phyloP scores from a whole-genome alignment of 495 filamentous ascomycete genomes.

The Tuber brumale region DNA sequence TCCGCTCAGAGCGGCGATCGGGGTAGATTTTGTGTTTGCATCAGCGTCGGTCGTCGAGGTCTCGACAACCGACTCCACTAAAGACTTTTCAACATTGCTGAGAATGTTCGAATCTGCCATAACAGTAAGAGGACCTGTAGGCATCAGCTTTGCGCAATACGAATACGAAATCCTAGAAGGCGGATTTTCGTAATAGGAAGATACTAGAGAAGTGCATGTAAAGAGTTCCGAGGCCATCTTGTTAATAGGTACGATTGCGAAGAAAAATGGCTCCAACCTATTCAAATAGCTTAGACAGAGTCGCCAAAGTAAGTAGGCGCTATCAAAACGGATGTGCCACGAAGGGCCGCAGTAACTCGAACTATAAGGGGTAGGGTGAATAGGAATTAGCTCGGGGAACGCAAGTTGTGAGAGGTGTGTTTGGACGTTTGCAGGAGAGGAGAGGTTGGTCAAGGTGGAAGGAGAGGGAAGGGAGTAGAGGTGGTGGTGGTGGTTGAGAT shows the following conservation, averaged over 20 bases:
- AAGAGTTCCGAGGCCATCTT: background rate
- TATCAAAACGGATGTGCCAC: slow-evolving; percentile 23
- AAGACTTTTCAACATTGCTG: slow-evolving; percentile 69
- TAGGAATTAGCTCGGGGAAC: background rate
- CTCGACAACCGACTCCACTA: slow-evolving; percentile 68
- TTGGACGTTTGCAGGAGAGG: slow-evolving; percentile 16
- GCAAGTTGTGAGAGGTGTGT: slow-evolving; percentile 8
- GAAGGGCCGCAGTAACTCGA: slow-evolving; percentile 17
- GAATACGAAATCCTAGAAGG: background rate
- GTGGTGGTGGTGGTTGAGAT: slow-evolving; percentile 20
- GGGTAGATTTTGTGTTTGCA: slow-evolving; percentile 56
- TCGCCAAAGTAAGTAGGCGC: slow-evolving; percentile 35
- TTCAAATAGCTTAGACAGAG: slow-evolving; percentile 38
- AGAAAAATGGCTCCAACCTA: slow-evolving; percentile 35
- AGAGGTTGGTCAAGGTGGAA: slow-evolving; percentile 18
- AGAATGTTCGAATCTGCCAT: slow-evolving; percentile 67
- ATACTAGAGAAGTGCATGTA: slow-evolving; percentile 14
- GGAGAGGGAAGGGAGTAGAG: slow-evolving; percentile 18
- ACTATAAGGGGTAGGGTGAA: background rate
- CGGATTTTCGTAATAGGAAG: slow-evolving; percentile 9
- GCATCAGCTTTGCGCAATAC: slow-evolving; percentile 26
- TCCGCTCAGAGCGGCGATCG: slow-evolving; percentile 46
- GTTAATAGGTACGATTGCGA: background rate
- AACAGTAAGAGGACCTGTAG: slow-evolving; percentile 61
- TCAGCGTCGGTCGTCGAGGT: slow-evolving; percentile 64